phyloP scores from a whole-genome alignment of 2,329 filamentous ascomycete species.

The Aspergillus fructus region DNA sequence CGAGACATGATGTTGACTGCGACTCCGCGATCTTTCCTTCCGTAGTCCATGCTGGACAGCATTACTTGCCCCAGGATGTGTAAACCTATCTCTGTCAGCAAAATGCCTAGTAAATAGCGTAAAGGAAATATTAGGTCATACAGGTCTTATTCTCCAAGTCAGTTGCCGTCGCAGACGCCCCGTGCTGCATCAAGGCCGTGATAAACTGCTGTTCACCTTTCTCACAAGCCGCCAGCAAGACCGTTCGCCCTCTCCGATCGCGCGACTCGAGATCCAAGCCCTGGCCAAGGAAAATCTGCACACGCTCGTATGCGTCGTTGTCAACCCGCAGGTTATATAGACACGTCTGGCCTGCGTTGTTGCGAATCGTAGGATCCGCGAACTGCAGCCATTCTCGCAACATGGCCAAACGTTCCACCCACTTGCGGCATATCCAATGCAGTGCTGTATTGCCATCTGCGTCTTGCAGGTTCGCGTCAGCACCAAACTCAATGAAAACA shows the following conservation, averaged over 20 bases:
- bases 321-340: background rate
- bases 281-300: background rate
- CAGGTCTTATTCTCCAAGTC: conserved; percentile 6
- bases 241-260: conserved; percentile 3
- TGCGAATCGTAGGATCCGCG: background rate
- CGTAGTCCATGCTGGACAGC: background rate
- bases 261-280: conserved; percentile 8
- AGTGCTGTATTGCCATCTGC: conserved; percentile 3
- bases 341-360: background rate
- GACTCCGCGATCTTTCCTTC: background rate
- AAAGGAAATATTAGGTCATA: background rate
- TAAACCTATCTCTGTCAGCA: background rate
- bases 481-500: background rate
- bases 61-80: background rate
- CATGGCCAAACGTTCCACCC: background rate
- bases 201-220: background rate
- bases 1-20: background rate
- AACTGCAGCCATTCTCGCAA: background rate
- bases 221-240: background rate
- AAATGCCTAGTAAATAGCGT: background rate
- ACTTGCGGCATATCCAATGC: background rate
- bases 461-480: conserved; percentile 3
- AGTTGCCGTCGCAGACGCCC: conserved; percentile 1
- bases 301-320: background rate
- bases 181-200: background rate